Conservation (phyloP, 768 basidiomycete species). For the Mrakia frigida region DNA sequence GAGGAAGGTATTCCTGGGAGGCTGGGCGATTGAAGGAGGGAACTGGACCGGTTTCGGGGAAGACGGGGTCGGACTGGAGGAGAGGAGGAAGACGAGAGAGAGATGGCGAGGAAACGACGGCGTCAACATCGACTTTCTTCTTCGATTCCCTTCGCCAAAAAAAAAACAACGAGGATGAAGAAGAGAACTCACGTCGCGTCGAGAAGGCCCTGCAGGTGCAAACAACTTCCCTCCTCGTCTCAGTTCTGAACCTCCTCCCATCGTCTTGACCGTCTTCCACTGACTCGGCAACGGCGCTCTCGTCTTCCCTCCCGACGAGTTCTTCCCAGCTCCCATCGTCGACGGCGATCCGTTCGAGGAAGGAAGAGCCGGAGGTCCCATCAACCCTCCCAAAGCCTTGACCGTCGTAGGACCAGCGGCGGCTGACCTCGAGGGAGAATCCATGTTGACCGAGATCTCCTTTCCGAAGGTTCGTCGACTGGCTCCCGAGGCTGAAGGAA, state of each 20-base stretch:
- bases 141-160: too few relatives aligned
- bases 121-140: not conserved
- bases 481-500: not conserved
- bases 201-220: not conserved
- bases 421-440: slow-evolving; percentile 1
- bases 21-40: not conserved
- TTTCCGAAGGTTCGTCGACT: slow-evolving; percentile 15
- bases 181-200: slow-evolving; percentile 18
- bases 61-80: slow-evolving; percentile 10
- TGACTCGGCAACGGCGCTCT: slow-evolving; percentile 12
- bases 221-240: slow-evolving; percentile 11
- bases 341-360: slow-evolving; percentile 3
- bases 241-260: slow-evolving; percentile 4
- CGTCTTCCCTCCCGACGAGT: not conserved
- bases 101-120: not conserved
- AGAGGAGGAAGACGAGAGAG: not conserved
- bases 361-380: slow-evolving; percentile 22
- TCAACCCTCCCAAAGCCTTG: slow-evolving; percentile 5
- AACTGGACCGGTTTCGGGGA: not conserved
- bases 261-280: slow-evolving; percentile 16
- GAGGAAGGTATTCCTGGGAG: slow-evolving; percentile 8
- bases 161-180: not conserved
- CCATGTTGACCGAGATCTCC: slow-evolving; percentile 18
- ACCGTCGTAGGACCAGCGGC: not conserved
- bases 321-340: slow-evolving; percentile 1